phyloP scores from a whole-genome alignment of 2,329 filamentous ascomycete genomes.

The Ciborinia camelliae region DNA sequence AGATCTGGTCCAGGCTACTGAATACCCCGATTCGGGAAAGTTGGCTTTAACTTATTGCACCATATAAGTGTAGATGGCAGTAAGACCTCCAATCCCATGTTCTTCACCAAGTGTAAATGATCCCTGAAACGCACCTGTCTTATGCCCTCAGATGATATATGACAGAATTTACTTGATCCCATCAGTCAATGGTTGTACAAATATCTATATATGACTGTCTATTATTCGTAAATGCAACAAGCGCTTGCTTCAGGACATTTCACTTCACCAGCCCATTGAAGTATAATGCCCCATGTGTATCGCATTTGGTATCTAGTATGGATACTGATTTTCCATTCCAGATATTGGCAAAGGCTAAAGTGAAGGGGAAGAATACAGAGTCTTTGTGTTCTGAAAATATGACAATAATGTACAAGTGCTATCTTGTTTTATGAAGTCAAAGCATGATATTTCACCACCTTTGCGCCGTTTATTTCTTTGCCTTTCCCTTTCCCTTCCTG shows the following conservation, averaged over 20 bases:
- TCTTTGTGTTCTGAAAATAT: constrained; percentile 7
- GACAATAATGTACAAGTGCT: constrained; percentile 19
- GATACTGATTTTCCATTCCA: background rate
- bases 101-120: background rate
- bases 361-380: background rate
- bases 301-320: background rate
- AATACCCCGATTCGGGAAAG: background rate
- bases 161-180: background rate
- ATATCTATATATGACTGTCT: background rate
- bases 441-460: background rate
- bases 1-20: no score
- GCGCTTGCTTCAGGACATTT: background rate
- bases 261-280: background rate
- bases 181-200: background rate
- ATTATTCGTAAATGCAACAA: background rate
- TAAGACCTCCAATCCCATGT: background rate
- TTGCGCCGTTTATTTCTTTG: background rate
- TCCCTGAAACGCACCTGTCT: background rate
- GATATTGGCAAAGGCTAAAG: background rate
- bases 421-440: constrained; percentile 5
- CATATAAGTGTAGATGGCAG: background rate
- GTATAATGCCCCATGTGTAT: background rate
- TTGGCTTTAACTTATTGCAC: background rate
- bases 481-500: constrained; percentile 34
- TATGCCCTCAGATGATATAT: background rate